Evolutionary conservation across 352 stramenopile species (phyloP), one percentile per base, ranked within the genome.

Genomic region (Globisporangium barbulae): DNA sequence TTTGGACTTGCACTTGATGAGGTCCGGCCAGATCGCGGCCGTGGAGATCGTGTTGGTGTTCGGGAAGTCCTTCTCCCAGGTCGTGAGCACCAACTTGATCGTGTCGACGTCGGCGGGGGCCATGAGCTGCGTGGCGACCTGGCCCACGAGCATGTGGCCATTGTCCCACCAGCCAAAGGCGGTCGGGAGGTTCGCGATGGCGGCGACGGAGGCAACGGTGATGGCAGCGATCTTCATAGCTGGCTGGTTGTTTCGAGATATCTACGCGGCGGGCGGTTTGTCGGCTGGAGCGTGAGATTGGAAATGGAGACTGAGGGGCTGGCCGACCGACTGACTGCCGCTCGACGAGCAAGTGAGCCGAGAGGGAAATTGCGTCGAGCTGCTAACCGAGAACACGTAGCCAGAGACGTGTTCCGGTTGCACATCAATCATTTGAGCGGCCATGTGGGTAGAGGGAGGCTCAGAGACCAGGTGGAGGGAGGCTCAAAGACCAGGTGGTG

Each of bases 131-230:
- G 71, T 74, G 53, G 80, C 76, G 30, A 86, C 71, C 28, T 89
- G 63, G 4, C 75, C 73, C 7, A 85, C 73, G 21, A 86, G 63
- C 80, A 88, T 86, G 74, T 89, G 80, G 39, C 76, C 78, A 35
- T 84, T 86, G 68, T 89, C 80, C 80, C 80, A 89, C 78, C 78
- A 88, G 19, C 48, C 80, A 3, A 61, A 45, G 7, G 67, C 66
- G 9, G 56, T 58, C 15, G 73, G 73, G n/a, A 74, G 39, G 45
- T 70, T 67, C 5, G 54, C 35, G 13, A 64, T 44, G 5, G 47
- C 54, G 5, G 47, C 63, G 30, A 72, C 56, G 17, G 59, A 31
- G 12, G 63, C 54, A 21, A 59, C 53, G 10, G 65, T 53, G 12
- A 69, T 48, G 42, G 61, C 58, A 25, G 78, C 67, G 33, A 73